phyloP scores from a whole-genome alignment of 306 rosid genomes.

The Rubus parviflorus region DNA sequence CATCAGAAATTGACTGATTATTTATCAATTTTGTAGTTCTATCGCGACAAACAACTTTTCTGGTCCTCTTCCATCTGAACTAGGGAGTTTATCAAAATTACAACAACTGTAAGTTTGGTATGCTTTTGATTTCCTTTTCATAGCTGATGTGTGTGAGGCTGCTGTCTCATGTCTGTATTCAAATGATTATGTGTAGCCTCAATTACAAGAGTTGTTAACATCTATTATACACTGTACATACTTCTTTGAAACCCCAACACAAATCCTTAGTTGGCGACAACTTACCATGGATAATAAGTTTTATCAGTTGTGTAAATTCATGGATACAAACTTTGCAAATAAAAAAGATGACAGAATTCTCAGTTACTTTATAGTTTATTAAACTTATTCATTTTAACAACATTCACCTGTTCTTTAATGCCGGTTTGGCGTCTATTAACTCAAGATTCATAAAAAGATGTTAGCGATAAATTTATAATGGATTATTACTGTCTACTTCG shows the following conservation, averaged over 20 bases:
- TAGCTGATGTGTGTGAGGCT: not conserved
- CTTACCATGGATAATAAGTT: not conserved
- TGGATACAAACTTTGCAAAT: not conserved
- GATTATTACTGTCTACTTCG: constrained; percentile 20
- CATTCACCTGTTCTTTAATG: not conserved
- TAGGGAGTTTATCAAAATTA: constrained; percentile 57
- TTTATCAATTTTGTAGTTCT: constrained; percentile 39
- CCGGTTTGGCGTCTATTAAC: not conserved
- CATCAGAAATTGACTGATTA: not conserved
- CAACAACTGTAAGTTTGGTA: constrained; percentile 50
- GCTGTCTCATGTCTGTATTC: not conserved
- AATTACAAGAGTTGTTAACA: not conserved
- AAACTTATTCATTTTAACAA: not conserved
- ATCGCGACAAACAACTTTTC: constrained; percentile 63
- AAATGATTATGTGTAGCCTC: not conserved
- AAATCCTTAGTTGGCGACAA: not conserved
- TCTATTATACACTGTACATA: not conserved
- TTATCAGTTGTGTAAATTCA: too few relatives aligned
- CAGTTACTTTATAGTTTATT: not conserved
- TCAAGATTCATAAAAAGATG: not conserved
- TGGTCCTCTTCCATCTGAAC: constrained; percentile 72
- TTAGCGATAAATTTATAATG: not conserved
- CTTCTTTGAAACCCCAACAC: not conserved
- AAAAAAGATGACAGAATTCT: not conserved
- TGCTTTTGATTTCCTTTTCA: constrained; percentile 2